Percentiles rank a stretch among this genome's conserved stretches.
Evolutionary conservation across 495 filamentous ascomycete genomes (phyloP).

Genomic region (Penicillium paxilli): DNA sequence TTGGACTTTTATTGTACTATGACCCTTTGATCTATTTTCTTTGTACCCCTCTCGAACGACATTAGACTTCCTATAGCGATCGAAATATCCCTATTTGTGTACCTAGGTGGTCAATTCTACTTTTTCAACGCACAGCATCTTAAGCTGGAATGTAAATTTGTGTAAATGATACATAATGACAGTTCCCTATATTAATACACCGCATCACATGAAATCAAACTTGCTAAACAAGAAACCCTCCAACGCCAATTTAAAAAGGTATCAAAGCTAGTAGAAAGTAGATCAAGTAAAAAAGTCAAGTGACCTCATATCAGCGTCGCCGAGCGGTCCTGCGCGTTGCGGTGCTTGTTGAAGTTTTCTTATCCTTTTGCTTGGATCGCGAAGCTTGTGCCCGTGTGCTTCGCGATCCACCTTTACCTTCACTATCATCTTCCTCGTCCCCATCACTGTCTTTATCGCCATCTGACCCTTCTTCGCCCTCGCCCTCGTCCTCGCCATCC

Average conservation of each 20-base stretch:
- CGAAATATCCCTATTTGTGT: slow-evolving; percentile 40
- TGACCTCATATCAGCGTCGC: slow-evolving; percentile 27
- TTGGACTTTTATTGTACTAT: slow-evolving; percentile 39
- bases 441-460: slow-evolving; percentile 15
- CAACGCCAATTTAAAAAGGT: slow-evolving; percentile 28
- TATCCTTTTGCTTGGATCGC: slow-evolving; percentile 40
- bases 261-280: slow-evolving; percentile 19
- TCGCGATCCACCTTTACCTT: slow-evolving; percentile 38
- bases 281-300: background rate
- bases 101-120: slow-evolving; percentile 23
- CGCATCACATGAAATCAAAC: background rate
- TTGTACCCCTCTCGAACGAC: slow-evolving; percentile 44
- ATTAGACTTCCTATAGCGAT: slow-evolving; percentile 46
- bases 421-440: slow-evolving; percentile 39
- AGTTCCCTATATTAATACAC: background rate
- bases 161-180: background rate
- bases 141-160: background rate
- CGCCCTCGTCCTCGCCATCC: background rate
- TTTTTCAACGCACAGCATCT: background rate
- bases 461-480: slow-evolving; percentile 14
- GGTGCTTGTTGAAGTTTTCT: slow-evolving; percentile 29
- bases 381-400: slow-evolving; percentile 43
- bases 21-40: slow-evolving; percentile 32
- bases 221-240: background rate
- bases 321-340: slow-evolving; percentile 36